Base-by-base conservation (phyloP, 2,329 filamentous ascomycete genomes). In the Cladophialophora yegresii region DNA sequence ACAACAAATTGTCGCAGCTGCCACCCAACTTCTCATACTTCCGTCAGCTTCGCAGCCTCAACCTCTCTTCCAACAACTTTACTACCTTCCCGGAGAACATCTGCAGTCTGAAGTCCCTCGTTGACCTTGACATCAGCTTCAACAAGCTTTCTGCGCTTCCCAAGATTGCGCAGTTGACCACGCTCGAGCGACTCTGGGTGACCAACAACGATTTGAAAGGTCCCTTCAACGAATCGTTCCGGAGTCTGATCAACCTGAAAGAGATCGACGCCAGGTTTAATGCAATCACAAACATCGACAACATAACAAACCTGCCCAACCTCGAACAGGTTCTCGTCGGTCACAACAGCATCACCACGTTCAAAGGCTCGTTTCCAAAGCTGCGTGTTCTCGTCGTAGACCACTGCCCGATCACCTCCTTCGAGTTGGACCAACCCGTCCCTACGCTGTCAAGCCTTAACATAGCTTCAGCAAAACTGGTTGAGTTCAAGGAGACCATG, bases 261-360 rank as follows among this genome's bases (percentile, higher is more conserved):
- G 93, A 98, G 77, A 86, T 99, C 50, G 95, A 99, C 76, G 88
- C 96, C 69, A 92, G 96, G 68, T 98, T 96, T 81, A 99, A 99
- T 74, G 84, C 85, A 20, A 90, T 99, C 62, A 88, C 88, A 56
- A 92, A 87, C 73, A 96, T 99, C 73, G 91, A 98, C 75, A 87
- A 92, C 61, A 87, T 98, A 67, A 89, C 91, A 2, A 84, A 89
- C 66, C 82, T 99, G 20, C 93, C 93, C 2, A 90, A 90, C 70
- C 80, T 99, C 45, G 95, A 99, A 77, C 90, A 91, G 67, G 80
- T 98, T 26, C 90, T 92, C 64, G 89, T 93, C 40, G 93, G 96
- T 53, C 93, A 99, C 81, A 99, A 99, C 76, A 85, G 86, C 54
- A 90, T 99, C 54, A 96, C 93, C 0, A 89, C 90, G 55, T 98